Evolutionary conservation across 2,329 filamentous ascomycete genomes (phyloP), one percentile per base, ranked within the genome.

Genomic region (Orbilia quercus): DNA sequence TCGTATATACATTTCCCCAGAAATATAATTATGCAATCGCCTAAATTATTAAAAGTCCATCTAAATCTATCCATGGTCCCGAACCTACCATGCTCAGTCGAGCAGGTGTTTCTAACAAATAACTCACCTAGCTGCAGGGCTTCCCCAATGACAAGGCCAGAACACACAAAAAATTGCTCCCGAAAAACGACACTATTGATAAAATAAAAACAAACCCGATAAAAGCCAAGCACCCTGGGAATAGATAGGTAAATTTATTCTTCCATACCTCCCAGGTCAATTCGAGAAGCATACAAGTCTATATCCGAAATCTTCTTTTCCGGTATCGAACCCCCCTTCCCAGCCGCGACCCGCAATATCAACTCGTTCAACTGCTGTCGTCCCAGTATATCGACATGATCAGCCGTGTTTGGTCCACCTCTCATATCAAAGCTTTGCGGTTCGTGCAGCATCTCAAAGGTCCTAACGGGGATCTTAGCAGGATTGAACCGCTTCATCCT

Each of bases 371-470:
- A 84, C 31, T 88, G 92, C 76, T 92, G 89, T 28, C 95, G 84
- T 0, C 95, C 95, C 1, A 99, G 84, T 69, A 99, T 99, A 79
- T 99, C 67, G 55, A 99, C 95, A 79, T 99, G 95, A 79, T 99
- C 95, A 12, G 92, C 93, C 74, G 85, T 88, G 72, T 87, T 87
- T 22, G 87, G 86, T 0, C 87, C 88, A 16, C 88, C 88, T 60
- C 75, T 75, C 51, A 95, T 92, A 77, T 89, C 94, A 80, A 97
- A 99, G 16, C 91, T 84, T 77, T 97, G 94, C 0, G 95, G 95
- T 79, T 98, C 93, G 79, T 99, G 95, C 0, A 89, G 91, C 95
- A 99, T 99, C 82, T 99, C 95, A 74, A 90, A 92, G 0, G 93
- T 91, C 42, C 88, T 96, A 75, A 99, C 83, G 78, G 92, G 88